These are phyloP conservation scores for Pestalotiopsis sp. DNA, from an alignment of 2,329 filamentous ascomycete species.

Conservation along the genomic window DNA sequence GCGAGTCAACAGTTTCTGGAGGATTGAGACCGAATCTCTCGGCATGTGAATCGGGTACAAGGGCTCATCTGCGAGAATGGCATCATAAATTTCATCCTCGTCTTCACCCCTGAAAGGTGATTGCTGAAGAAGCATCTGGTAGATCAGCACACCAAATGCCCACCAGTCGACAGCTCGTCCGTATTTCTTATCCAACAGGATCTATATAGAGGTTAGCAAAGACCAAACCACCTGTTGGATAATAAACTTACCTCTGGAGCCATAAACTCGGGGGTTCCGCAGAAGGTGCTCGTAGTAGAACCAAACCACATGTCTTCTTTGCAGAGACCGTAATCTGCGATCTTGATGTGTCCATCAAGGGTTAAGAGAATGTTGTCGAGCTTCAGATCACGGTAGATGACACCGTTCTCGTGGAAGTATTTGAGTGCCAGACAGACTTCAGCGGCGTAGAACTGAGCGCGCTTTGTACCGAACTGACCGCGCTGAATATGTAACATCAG, in stretches of 20 bases:
- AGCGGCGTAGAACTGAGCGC: constrained; percentile 97
- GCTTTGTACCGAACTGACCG: constrained; percentile 92
- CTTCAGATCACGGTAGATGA: constrained; percentile 98
- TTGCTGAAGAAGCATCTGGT: constrained; percentile 99
- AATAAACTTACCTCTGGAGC: constrained; percentile 76
- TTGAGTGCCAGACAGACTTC: constrained; percentile 97
- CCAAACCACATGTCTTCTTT: constrained; percentile 99
- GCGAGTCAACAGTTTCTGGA: constrained; percentile 94
- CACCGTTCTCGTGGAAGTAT: constrained; percentile 99
- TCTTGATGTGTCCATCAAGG: constrained; percentile 96
- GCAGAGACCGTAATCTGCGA: constrained; percentile 97
- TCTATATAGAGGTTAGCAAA: constrained; percentile 50
- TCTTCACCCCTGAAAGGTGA: constrained; percentile 98
- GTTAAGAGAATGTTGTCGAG: constrained; percentile 90
- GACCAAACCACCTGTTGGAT: background rate
- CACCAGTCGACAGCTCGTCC: constrained; percentile 98
- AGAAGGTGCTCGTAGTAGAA: constrained; percentile 95
- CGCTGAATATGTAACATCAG: constrained; percentile 98
- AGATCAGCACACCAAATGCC: constrained; percentile 98
- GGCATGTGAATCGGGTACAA: constrained; percentile 99
- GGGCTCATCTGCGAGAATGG: constrained; percentile 95
- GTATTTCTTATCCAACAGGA: constrained; percentile 97
- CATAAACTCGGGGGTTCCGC: constrained; percentile 99
- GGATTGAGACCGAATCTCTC: constrained; percentile 92
- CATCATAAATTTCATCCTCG: constrained; percentile 98